A percentile compares a stretch with the other conserved stretches of the same genome.
phyloP scores from a whole-genome alignment of 2,329 filamentous ascomycete genomes.

The Monilinia vaccinii-corymbosi region DNA sequence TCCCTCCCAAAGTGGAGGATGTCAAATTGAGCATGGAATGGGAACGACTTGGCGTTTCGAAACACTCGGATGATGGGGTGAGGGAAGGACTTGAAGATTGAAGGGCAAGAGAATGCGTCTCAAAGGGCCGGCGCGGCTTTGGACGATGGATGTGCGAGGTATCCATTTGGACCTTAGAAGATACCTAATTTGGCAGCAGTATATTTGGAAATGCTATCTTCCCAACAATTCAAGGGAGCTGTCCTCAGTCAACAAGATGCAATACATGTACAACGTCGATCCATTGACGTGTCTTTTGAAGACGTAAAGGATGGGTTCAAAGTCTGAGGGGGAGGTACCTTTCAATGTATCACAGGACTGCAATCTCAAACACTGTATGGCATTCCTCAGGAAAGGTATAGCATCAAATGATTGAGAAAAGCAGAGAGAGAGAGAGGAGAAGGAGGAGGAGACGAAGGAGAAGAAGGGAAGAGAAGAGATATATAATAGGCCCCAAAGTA shows the following conservation, averaged over 20 bases:
- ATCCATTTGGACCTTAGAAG: constrained; percentile 3
- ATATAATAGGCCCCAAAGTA: too few species aligned
- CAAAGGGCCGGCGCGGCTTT: constrained; percentile 63
- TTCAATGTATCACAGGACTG: background rate
- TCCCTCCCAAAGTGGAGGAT: constrained; percentile 80
- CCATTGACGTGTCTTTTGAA: background rate
- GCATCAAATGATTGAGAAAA: background rate
- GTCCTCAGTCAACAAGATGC: constrained; percentile 2
- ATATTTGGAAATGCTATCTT: background rate
- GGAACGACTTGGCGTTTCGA: constrained; percentile 55
- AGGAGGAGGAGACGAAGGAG: background rate
- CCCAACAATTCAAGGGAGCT: background rate
- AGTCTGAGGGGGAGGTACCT: constrained; percentile 1
- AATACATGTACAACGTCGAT: background rate
- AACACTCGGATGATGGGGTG: constrained; percentile 44
- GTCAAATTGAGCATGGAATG: constrained; percentile 81
- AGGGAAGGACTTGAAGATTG: constrained; percentile 47
- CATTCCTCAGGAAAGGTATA: background rate
- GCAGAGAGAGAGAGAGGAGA: background rate
- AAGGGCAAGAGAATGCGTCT: constrained; percentile 36
- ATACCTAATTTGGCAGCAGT: background rate
- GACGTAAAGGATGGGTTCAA: background rate
- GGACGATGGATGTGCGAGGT: constrained; percentile 49
- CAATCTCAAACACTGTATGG: background rate
- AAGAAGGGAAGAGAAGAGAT: background rate